Base-by-base conservation (phyloP, 1,139 yeast genomes). In the Arxiozyma slooffiae region DNA sequence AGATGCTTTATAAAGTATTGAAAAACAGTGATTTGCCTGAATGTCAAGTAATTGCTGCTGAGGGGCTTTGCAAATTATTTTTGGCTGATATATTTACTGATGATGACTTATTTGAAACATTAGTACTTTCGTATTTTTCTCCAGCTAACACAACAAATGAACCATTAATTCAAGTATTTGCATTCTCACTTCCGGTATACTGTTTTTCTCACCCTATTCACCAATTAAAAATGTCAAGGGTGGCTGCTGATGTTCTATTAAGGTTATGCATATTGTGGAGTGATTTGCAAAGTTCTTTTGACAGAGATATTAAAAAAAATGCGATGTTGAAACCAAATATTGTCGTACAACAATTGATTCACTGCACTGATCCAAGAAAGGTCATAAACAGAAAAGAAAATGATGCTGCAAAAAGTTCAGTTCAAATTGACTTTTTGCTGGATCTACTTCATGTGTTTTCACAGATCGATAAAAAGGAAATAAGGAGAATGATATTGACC, bases 141-240 rank as follows among this genome's bases (percentile, higher is more conserved):
- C 88, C 90, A 0, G 66, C 71, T 2, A 82, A 84, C 47, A 68
- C 78, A 5, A 68, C 71, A 16, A 88, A 89, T 59, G 82, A 79
- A 53, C 80, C 81, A 18, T 71, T 90, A 55, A 76, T 83, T 51
- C 97, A 92, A 67, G 85, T 87, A 1, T 78, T 90, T 53, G 81
- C 95, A 11, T 89, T 87, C 63, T 89, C 96, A 62, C 75, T 92
- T 39, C 97, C 97, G 0, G 96, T 87, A 0, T 89, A 87, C 64
- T 84, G 95, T 38, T 86, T 80, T 63, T 85, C 96, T 41, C 90
- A 85, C 57, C 71, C 76, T 1, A 73, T 72, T 26, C 96, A 89
- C 66, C 97, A 89, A 65, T 74, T 75, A 47, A 74, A 82, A 54
- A 71, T 90, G 62, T 78, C 83, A 7, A 71, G 78, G 22, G 75